Evolutionary conservation across 2,329 filamentous ascomycete genomes (phyloP), one percentile per base, ranked within the genome.

Genomic region (Akanthomyces lecanii): DNA sequence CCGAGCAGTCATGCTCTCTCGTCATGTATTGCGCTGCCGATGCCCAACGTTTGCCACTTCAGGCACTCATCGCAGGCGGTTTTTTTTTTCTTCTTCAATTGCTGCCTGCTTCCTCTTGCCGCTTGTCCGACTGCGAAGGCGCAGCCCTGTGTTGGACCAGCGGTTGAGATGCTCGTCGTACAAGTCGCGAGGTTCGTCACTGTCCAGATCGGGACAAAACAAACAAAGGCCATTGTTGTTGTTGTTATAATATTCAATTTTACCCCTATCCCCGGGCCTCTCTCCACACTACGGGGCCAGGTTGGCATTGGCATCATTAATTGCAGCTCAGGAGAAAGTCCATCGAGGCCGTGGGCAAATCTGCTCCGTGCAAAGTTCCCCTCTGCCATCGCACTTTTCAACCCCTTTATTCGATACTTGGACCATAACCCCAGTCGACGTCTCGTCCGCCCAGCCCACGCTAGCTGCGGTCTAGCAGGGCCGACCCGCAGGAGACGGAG

Each of bases 141-240:
- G 30, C 33, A 30, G 21, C 21, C 36, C 25, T 50, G n/a, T 51
- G 45, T 50, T 42, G 45, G 33, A 28, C 47, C 16, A 10, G 57
- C 57, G 57, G 47, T 60, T 52, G 33, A 23, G 8, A 21, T 52
- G 16, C 23, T 36, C 8, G 36, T 42, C 40, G n/a, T 21, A 53
- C 51, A 55, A 40, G 44, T n/a, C 45, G 28, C 51, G 40, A 45
- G 2, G n/a, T 51, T 50, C 25, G 45, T 45, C 61, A 50, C 61
- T 51, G 58, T 63, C 61, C 61, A 59, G 45, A 63, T 63, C 47
- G 45, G 55, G 61, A 58, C 54, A 54, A 63, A 53, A 48, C 33
- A 63, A 63, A 63, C 61, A 63, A 59, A 47, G n/a, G 18, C 25
- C 47, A 52, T 40, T 44, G 44, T 48, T 62, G 12, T 44, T 25